Evolutionary conservation across 768 basidiomycete species (phyloP).

Genomic region (Podaxis pistillaris): DNA sequence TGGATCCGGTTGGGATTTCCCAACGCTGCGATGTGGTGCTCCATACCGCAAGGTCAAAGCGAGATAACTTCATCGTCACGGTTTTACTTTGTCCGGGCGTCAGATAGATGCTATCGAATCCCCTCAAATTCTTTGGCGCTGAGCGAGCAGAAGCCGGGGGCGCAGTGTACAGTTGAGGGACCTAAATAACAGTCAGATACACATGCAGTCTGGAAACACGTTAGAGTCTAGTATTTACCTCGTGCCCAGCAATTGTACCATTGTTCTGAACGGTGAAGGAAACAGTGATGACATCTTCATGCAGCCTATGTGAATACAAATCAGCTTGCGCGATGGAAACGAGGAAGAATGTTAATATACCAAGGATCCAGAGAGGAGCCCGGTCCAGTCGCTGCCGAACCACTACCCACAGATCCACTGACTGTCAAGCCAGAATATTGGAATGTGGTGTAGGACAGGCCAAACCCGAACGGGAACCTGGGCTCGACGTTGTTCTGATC

Average conservation of each 20-base stretch:
- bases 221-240: constrained; percentile 35
- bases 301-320: constrained; percentile 38
- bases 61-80: constrained; percentile 46
- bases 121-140: constrained; percentile 52
- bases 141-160: constrained; percentile 46
- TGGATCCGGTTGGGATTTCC: constrained; percentile 48
- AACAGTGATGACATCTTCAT: constrained; percentile 49
- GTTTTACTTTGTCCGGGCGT: constrained; percentile 41
- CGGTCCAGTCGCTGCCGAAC: constrained; percentile 41
- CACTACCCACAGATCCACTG: constrained; percentile 38
- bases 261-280: constrained; percentile 53
- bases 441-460: constrained; percentile 58
- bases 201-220: background rate
- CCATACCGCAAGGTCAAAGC: constrained; percentile 56
- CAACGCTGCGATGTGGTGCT: constrained; percentile 53
- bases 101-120: constrained; percentile 52
- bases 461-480: constrained; percentile 52
- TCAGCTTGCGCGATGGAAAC: background rate
- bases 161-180: constrained; percentile 55
- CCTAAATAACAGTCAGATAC: constrained; percentile 27
- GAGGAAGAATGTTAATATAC: constrained; percentile 23
- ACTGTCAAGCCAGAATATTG: constrained; percentile 44
- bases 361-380: constrained; percentile 53
- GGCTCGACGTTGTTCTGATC: constrained; percentile 45
- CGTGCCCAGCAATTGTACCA: constrained; percentile 51